Evolutionary conservation across 345 rosid genomes (phyloP).

Genomic region (Gynandropsis gynandra): DNA sequence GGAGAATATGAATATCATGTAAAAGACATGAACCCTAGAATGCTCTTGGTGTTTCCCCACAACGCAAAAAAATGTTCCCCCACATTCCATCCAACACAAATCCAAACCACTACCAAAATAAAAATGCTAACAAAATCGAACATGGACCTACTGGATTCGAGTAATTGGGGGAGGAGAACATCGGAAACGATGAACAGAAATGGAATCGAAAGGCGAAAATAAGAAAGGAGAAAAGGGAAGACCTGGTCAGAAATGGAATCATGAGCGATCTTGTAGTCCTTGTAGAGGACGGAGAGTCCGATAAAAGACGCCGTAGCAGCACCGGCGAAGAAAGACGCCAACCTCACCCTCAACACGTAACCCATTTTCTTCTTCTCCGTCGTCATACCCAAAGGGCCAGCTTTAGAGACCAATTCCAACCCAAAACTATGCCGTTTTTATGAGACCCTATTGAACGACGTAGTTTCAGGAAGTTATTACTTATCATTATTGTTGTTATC

Average conservation of each 20-base stretch:
- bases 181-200: neutral
- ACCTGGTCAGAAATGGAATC: slow-evolving; percentile 80
- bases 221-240: slow-evolving; percentile 7
- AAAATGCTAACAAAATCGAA: no score
- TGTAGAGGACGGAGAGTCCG: slow-evolving; percentile 70
- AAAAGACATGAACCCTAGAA: no score
- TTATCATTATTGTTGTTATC: no score
- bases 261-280: slow-evolving; percentile 81
- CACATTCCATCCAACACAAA: neutral
- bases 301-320: slow-evolving; percentile 74
- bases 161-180: neutral
- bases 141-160: neutral
- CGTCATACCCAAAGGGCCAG: neutral
- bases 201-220: slow-evolving; percentile 6
- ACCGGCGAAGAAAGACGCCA: slow-evolving; percentile 91
- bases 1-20: no score
- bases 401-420: no score
- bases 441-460: no score
- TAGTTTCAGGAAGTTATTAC: no score
- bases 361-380: slow-evolving; percentile 51
- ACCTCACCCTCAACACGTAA: slow-evolving; percentile 76
- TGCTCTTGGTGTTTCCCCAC: no score
- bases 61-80: no score
- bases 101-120: no score
- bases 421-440: no score